Percentiles rank a stretch among this genome's conserved stretches.
phyloP scores from a whole-genome alignment of 2,329 filamentous ascomycete genomes.

The Phyllosticta citrichinensis region DNA sequence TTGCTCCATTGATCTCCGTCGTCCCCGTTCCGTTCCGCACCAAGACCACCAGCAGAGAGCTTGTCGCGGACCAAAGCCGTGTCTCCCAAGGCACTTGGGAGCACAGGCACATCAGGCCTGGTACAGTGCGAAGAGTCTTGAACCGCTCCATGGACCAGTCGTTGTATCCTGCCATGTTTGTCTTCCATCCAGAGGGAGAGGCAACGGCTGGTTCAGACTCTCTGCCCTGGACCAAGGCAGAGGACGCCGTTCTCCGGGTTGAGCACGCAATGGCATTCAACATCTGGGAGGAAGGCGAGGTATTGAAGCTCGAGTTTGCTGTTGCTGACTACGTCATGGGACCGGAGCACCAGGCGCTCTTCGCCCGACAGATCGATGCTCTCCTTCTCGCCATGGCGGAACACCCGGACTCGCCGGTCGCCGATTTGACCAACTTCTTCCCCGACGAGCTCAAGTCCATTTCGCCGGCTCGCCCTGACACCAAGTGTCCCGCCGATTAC shows the following conservation, averaged over 20 bases:
- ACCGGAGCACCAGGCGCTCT: constrained; percentile 19
- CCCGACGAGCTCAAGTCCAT: constrained; percentile 45
- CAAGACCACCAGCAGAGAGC: constrained; percentile 16
- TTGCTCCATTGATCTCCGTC: constrained; percentile 26
- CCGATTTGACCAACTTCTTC: constrained; percentile 17
- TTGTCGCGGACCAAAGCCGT: constrained; percentile 18
- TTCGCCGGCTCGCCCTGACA: constrained; percentile 46
- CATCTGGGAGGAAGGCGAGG: constrained; percentile 17
- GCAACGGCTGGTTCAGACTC: background rate
- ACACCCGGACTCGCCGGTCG: constrained; percentile 18
- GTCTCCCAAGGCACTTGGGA: constrained; percentile 19
- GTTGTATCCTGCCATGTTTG: constrained; percentile 26
- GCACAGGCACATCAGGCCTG: constrained; percentile 21
- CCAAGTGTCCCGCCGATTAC: constrained; percentile 44
- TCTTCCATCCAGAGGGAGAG: constrained; percentile 19
- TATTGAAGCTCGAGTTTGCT: constrained; percentile 19
- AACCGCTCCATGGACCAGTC: constrained; percentile 17
- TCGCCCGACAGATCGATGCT: constrained; percentile 22
- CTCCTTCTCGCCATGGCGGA: constrained; percentile 20
- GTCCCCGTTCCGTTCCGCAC: constrained; percentile 25
- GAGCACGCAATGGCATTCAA: constrained; percentile 35
- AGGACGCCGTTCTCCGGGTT: constrained; percentile 27
- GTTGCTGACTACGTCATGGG: constrained; percentile 19
- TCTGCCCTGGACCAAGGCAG: constrained; percentile 20
- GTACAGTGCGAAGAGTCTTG: constrained; percentile 21